These are phyloP conservation scores for Cornus suecica DNA, from an alignment of 148 eudicot species.

Conservation along the genomic window DNA sequence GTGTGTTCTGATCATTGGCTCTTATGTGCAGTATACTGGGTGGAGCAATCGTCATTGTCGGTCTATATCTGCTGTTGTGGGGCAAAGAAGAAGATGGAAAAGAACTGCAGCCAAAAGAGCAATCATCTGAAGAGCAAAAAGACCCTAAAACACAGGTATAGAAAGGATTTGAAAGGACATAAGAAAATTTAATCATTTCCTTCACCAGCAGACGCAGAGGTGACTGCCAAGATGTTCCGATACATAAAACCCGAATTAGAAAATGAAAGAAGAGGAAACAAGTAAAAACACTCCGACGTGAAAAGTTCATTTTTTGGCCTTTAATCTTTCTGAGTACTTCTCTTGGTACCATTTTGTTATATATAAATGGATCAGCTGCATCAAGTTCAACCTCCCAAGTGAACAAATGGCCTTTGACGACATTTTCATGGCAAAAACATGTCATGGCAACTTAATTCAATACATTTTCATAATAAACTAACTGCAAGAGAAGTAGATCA, in stretches of 20 bases:
- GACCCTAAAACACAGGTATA: constrained; percentile 12
- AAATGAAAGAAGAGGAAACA: not conserved
- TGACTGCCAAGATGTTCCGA: not conserved
- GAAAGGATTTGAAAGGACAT: constrained; percentile 16
- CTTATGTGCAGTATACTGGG: constrained; percentile 49
- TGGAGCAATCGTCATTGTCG: constrained; percentile 47
- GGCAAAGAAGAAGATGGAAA: constrained; percentile 53
- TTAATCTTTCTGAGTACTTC: not conserved
- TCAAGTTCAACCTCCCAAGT: not conserved
- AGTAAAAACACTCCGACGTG: not conserved
- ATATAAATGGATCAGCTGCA: not conserved
- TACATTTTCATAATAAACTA: not conserved
- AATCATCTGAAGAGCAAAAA: constrained; percentile 24
- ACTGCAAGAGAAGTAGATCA: not conserved
- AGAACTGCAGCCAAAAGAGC: constrained; percentile 23
- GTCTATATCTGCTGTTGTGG: constrained; percentile 66
- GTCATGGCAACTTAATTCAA: not conserved
- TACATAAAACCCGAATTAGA: not conserved
- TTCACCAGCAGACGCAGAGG: not conserved
- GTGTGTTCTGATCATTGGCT: not conserved
- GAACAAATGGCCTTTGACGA: not conserved
- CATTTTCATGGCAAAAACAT: not conserved
- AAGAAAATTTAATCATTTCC: not conserved
- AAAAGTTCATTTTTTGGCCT: not conserved
- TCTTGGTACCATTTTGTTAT: not conserved